phyloP scores from a whole-genome alignment of 768 basidiomycete genomes.

The Phaeotremella fagi region DNA sequence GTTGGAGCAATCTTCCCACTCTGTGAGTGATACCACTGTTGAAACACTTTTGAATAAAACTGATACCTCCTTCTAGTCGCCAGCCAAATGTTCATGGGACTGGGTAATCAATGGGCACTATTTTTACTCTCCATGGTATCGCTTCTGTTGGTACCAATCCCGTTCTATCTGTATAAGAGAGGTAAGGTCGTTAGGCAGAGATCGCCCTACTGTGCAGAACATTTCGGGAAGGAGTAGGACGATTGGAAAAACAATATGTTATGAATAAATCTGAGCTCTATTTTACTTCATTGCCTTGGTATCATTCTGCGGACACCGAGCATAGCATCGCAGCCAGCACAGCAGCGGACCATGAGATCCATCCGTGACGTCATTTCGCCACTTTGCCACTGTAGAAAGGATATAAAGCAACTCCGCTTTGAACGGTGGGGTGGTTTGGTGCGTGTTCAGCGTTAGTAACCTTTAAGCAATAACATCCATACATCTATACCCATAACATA shows the following conservation, averaged over 20 bases:
- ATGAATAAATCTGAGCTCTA: too few species aligned
- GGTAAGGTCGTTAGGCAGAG: constrained; percentile 22
- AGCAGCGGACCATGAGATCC: too few species aligned
- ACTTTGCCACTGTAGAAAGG: too few species aligned
- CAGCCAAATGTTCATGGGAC: constrained; percentile 30
- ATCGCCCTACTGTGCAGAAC: constrained; percentile 34
- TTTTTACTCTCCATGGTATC: constrained; percentile 30
- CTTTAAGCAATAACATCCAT: too few species aligned
- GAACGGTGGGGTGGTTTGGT: too few species aligned
- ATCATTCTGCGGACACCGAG: too few species aligned
- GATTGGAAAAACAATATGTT: neutral
- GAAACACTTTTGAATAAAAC: neutral
- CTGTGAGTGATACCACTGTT: constrained; percentile 12
- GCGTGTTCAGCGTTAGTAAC: too few species aligned
- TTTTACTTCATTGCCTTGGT: too few species aligned
- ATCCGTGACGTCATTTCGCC: neutral
- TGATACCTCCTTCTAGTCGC: constrained; percentile 13
- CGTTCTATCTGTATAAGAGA: constrained; percentile 28
- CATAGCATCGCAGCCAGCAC: too few species aligned
- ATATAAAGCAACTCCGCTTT: too few species aligned
- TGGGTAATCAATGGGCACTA: constrained; percentile 39
- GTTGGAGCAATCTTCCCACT: constrained; percentile 33
- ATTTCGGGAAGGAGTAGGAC: constrained; percentile 20
- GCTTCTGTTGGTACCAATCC: constrained; percentile 31
- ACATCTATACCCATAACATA: too few species aligned